Base-by-base conservation (phyloP, 495 filamentous ascomycete genomes). In the Penicillium ochrochloron region DNA sequence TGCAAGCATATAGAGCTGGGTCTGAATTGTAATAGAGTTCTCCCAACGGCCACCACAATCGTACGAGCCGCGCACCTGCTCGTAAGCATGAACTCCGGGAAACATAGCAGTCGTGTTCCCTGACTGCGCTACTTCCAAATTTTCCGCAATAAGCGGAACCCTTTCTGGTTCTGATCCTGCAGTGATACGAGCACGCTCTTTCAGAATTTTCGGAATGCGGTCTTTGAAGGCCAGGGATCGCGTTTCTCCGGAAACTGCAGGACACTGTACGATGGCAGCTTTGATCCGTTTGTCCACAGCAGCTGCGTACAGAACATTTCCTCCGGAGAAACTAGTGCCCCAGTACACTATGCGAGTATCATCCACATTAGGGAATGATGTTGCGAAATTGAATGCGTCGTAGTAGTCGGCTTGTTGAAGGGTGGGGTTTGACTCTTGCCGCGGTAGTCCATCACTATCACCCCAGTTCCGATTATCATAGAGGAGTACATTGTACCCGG, bases 391-490 rank as follows among this genome's bases (percentile, higher is more conserved):
- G 41, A 79, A 70, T 2, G 71, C 78, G 60, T 76, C 73, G 5
- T 64, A 63, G 61, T 71, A 68, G 60, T 77, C 73, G 15, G 60
- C 63, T 60, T 66, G 42, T 54, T 79, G 75, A 27, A 69, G 42
- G 17, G 57, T n/a, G 0, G 75, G 75, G 54, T 70, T 66, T 46
- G 73, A 70, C 54, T 80, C 73, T 9, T 75, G 63, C 17, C 70
- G 62, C 1, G 77, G 77, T 19, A 60, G 29, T 9, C 69, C 71
- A 46, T 76, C 77, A 63, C 74, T 77, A 21, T 69, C 66, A 33
- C 77, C 77, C 62, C 69, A 77, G 62, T 67, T 64, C 33, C 76
- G 71, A 51, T 78, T 73, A 53, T 80, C 75, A 55, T 77, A 80
- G 5, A 78, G 61, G 2, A 80, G 63, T 23, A 62, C 63, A 29